These are phyloP conservation scores for Amyloporia xantha DNA, from an alignment of 768 basidiomycete genomes.

Conservation along the genomic window DNA sequence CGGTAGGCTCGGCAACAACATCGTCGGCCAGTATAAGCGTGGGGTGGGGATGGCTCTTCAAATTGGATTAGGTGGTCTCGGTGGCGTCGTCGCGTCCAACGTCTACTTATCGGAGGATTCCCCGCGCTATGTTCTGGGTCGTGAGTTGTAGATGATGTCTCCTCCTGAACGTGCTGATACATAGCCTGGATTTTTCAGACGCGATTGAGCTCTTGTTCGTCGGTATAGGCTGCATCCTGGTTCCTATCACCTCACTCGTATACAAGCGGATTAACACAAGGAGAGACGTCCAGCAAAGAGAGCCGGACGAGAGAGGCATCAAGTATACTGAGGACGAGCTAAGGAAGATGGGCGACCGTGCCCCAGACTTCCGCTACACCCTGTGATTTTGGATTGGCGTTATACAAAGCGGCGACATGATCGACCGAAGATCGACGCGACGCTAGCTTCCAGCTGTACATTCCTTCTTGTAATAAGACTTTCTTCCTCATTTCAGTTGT, in stretches of 20 bases:
- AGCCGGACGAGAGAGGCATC: constrained; percentile 19
- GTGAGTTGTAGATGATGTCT: constrained; percentile 46
- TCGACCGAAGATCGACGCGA: too few species aligned
- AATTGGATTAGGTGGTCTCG: constrained; percentile 61
- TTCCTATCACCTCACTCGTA: constrained; percentile 40
- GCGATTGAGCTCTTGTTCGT: constrained; percentile 63
- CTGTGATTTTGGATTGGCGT: too few species aligned
- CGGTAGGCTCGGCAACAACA: constrained; percentile 46
- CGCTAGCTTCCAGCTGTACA: too few species aligned
- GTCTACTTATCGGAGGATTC: constrained; percentile 53
- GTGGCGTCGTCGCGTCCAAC: constrained; percentile 57
- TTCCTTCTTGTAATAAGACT: too few species aligned
- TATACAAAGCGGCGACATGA: too few species aligned
- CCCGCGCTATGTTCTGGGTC: constrained; percentile 56
- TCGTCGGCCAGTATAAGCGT: constrained; percentile 65
- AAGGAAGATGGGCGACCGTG: constrained; percentile 47
- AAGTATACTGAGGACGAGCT: constrained; percentile 22
- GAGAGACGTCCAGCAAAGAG: constrained; percentile 39
- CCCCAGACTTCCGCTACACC: constrained; percentile 53
- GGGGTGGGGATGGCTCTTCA: constrained; percentile 62
- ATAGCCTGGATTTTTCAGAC: too few species aligned
- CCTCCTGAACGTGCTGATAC: too few species aligned
- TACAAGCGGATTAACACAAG: constrained; percentile 52
- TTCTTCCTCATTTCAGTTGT: too few species aligned
- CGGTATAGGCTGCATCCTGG: constrained; percentile 50